phyloP scores from a whole-genome alignment of 2,329 filamentous ascomycete species.

The Pseudogymnoascus sp. region DNA sequence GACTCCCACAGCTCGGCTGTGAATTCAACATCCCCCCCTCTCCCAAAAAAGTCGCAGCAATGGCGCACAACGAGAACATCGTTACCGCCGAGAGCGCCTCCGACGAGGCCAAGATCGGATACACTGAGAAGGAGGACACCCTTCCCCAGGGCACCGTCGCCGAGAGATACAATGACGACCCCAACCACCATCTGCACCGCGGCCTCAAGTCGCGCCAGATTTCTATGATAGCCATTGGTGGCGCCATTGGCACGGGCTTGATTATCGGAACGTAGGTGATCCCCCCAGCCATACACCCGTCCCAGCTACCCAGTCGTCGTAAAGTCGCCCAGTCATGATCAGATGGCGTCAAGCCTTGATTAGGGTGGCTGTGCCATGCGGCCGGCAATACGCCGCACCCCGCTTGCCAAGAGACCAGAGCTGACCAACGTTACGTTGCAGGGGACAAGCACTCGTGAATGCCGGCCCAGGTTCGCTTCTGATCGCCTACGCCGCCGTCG shows the following conservation, averaged over 20 bases:
- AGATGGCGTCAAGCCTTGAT: slow-evolving; percentile 28
- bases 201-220: slow-evolving; percentile 47
- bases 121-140: slow-evolving; percentile 3
- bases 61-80: slow-evolving; percentile 4
- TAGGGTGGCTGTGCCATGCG: not conserved
- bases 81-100: not conserved
- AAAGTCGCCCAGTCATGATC: not conserved
- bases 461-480: slow-evolving; percentile 57
- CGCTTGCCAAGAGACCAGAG: slow-evolving; percentile 30
- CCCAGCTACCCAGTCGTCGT: not conserved
- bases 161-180: slow-evolving; percentile 16
- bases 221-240: slow-evolving; percentile 63
- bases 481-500: slow-evolving; percentile 63
- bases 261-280: slow-evolving; percentile 54
- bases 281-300: slow-evolving; percentile 10
- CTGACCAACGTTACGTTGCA: slow-evolving; percentile 22
- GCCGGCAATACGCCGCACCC: slow-evolving; percentile 30
- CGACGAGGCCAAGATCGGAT: not conserved
- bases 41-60: not conserved
- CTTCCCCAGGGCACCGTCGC: not conserved
- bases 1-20: slow-evolving; percentile 2
- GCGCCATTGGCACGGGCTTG: slow-evolving; percentile 63
- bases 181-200: slow-evolving; percentile 35
- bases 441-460: slow-evolving; percentile 8
- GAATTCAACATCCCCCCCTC: not conserved